Conservation (phyloP, 2,329 filamentous ascomycete species). For the Grosmannia huntii region DNA sequence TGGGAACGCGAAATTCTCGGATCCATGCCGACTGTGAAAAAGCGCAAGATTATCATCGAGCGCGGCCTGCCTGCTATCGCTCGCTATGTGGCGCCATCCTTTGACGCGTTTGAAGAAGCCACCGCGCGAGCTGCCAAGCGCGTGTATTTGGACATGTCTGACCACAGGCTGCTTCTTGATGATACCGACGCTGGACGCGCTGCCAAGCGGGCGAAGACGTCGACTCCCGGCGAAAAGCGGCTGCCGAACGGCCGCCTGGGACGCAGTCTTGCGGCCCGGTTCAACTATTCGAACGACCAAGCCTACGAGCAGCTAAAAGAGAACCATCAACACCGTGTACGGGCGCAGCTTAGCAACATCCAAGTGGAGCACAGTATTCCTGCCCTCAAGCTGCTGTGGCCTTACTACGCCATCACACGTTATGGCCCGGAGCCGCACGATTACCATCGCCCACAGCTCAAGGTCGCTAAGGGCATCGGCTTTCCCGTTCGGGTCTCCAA, state of each 20-base stretch:
- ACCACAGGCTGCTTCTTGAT: slow-evolving; percentile 76
- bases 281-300: slow-evolving; percentile 93
- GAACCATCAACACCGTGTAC: slow-evolving; percentile 91
- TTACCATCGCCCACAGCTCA: slow-evolving; percentile 71
- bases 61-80: slow-evolving; percentile 43
- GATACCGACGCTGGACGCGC: slow-evolving; percentile 53
- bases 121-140: slow-evolving; percentile 64
- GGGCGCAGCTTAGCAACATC: slow-evolving; percentile 80
- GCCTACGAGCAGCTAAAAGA: slow-evolving; percentile 93
- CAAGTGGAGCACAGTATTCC: slow-evolving; percentile 92
- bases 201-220: slow-evolving; percentile 43
- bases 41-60: slow-evolving; percentile 43
- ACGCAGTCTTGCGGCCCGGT: slow-evolving; percentile 64
- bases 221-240: slow-evolving; percentile 38
- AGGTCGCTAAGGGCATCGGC: slow-evolving; percentile 54
- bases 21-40: slow-evolving; percentile 39
- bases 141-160: slow-evolving; percentile 75
- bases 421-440: slow-evolving; percentile 56
- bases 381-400: slow-evolving; percentile 81
- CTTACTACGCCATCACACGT: slow-evolving; percentile 86
- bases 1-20: slow-evolving; percentile 48
- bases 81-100: slow-evolving; percentile 51
- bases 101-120: slow-evolving; percentile 68
- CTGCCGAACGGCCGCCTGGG: slow-evolving; percentile 57
- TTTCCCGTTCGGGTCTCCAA: slow-evolving; percentile 60